Evolutionary conservation across 2,329 filamentous ascomycete genomes (phyloP), one percentile per base, ranked within the genome.

Genomic region (Ophiostoma triangulosporum): DNA sequence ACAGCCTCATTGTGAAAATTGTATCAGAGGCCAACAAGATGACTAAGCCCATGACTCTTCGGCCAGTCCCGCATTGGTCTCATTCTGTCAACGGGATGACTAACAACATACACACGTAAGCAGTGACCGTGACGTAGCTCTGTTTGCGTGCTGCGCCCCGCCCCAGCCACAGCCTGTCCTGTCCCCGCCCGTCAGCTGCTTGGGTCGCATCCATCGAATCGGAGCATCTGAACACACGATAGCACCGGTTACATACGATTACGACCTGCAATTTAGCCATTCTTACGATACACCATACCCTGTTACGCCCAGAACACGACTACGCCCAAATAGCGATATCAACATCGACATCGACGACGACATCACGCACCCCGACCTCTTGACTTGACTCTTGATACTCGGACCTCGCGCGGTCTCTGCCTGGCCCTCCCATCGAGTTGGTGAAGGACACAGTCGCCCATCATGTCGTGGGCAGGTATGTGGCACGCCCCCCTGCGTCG

Each of bases 381-480:
- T 11, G 20, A 40, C 36, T 22, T 17, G 26, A 29, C 22, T 46
- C 24, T 27, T 22, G 40, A 46, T n/a, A 22, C 40, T 29, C 43
- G 43, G 20, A 17, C 43, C 26, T 27, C 40, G 15, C 43, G 27
- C 43, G 24, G 14, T 29, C 24, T 17, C 43, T 49, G 17, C 6
- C 38, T 17, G 6, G 26, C 5, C 17, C 15, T 15, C 24, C 38
- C 14, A n/a, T 5, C 43, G 43, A 27, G 24, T 46, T 46, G 43
- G 43, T 46, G 15, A 29, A 29, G 43, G 26, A 46, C 26, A 46
- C 9, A 29, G 11, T 50, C 9, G 49, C 51, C 56, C 63, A 69
- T 59, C 61, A 73, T 73, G 71, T 73, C 70, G 58, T 73, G 71
- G 71, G 70, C 70, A 61, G 71, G 71, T 73, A 69, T 55, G 65